phyloP scores from a whole-genome alignment of 495 filamentous ascomycete species.

The Hypoxylon fragiforme region DNA sequence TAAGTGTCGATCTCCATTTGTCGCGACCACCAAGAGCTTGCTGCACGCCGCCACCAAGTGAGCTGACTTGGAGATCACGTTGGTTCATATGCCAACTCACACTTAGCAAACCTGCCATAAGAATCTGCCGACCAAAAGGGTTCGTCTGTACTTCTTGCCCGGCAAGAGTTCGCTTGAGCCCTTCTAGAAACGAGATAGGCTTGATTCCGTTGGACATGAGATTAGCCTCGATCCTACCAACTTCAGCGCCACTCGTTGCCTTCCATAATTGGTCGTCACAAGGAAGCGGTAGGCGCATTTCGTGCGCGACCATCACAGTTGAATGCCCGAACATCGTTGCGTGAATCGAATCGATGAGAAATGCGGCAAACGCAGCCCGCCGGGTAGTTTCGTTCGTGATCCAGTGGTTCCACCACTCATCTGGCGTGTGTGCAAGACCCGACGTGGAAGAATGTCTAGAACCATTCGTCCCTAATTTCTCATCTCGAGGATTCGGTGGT shows the following conservation, averaged over 20 bases:
- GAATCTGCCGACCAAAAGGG: slow-evolving; percentile 88
- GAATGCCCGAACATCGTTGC: slow-evolving; percentile 98
- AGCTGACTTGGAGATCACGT: slow-evolving; percentile 90
- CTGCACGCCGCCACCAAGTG: slow-evolving; percentile 70
- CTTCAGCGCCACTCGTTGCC: slow-evolving; percentile 85
- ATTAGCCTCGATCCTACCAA: slow-evolving; percentile 81
- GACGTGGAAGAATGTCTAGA: slow-evolving; percentile 64
- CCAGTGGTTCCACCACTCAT: slow-evolving; percentile 97
- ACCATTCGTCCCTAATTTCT: slow-evolving; percentile 54
- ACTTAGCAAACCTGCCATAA: slow-evolving; percentile 92
- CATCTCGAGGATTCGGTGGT: slow-evolving; percentile 76
- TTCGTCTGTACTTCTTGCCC: slow-evolving; percentile 88
- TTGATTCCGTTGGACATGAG: slow-evolving; percentile 82
- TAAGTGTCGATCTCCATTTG: slow-evolving; percentile 88
- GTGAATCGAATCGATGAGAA: slow-evolving; percentile 93
- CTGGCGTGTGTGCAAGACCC: slow-evolving; percentile 63
- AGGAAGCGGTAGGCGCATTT: slow-evolving; percentile 88
- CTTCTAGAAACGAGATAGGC: slow-evolving; percentile 86
- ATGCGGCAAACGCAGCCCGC: slow-evolving; percentile 90
- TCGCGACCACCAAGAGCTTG: slow-evolving; percentile 86
- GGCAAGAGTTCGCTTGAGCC: slow-evolving; percentile 86
- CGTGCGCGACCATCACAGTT: slow-evolving; percentile 95
- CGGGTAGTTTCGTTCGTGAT: slow-evolving; percentile 91
- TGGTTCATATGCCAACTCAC: slow-evolving; percentile 99
- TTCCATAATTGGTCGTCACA: slow-evolving; percentile 96